These are phyloP conservation scores for Chlamydomonas sp. DNA, from an alignment of 139 green algal genomes.

Conservation along the genomic window DNA sequence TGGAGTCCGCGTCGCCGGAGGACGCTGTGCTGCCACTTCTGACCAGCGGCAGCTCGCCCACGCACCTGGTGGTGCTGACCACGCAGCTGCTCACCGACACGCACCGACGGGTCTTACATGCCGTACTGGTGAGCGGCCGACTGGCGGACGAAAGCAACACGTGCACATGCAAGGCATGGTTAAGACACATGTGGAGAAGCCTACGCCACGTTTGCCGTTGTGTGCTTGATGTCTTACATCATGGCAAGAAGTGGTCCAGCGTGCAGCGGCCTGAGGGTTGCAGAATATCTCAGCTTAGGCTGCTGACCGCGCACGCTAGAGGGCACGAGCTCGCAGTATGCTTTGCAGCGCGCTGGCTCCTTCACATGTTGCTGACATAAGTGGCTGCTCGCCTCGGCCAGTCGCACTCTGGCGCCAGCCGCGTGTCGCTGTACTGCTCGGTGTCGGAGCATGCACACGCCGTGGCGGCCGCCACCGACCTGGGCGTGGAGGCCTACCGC, in stretches of 20 bases:
- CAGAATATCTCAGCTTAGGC: not conserved
- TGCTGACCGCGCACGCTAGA: not conserved
- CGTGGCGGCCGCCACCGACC: constrained; percentile 25
- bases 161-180: not conserved
- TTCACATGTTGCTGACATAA: no score
- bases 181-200: no score
- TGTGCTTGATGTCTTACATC: not conserved
- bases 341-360: not conserved
- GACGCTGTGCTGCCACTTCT: constrained; percentile 54
- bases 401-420: constrained; percentile 36
- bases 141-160: not conserved
- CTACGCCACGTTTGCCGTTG: no score
- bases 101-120: constrained; percentile 42
- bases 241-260: not conserved
- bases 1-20: constrained; percentile 38
- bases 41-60: not conserved
- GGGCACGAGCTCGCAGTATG: not conserved
- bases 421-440: constrained; percentile 46
- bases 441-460: constrained; percentile 65
- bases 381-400: constrained; percentile 12
- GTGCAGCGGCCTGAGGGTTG: not conserved
- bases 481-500: constrained; percentile 58
- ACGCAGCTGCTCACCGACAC: constrained; percentile 58
- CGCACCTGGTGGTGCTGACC: constrained; percentile 41
- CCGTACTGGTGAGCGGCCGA: constrained; percentile 41